Conservation (phyloP, 108 stramenopile genomes). For the Nitzschia sp. region DNA sequence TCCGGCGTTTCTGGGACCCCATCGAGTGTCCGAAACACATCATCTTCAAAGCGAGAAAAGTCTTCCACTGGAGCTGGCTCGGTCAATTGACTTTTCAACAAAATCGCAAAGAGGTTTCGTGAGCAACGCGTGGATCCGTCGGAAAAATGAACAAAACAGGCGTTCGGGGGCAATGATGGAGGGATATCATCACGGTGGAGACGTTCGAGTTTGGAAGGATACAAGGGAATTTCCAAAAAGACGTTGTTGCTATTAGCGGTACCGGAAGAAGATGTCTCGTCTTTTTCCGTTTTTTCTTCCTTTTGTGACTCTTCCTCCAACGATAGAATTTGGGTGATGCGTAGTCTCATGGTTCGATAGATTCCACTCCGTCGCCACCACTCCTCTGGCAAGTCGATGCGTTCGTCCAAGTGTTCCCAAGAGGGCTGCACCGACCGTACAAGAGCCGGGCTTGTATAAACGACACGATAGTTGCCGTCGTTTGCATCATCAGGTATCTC, state of each 20-base stretch:
- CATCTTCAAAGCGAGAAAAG: conserved; percentile 49
- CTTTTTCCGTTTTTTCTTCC: neutral
- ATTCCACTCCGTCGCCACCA: conserved; percentile 15
- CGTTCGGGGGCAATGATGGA: conserved; percentile 65
- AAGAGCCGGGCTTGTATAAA: conserved; percentile 16
- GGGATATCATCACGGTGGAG: conserved; percentile 39
- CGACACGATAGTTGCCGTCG: neutral
- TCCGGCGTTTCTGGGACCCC: conserved; percentile 10
- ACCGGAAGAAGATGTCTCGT: neutral
- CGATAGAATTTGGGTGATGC: conserved; percentile 58
- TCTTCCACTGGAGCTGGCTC: conserved; percentile 27
- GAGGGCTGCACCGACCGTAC: conserved; percentile 46
- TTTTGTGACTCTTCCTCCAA: conserved; percentile 36
- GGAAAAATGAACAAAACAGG: conserved; percentile 66
- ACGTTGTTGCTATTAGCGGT: conserved; percentile 23
- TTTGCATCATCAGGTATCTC: neutral
- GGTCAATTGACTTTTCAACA: conserved; percentile 33
- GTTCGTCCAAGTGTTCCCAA: conserved; percentile 73
- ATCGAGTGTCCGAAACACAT: conserved; percentile 45
- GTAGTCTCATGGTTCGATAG: conserved; percentile 17
- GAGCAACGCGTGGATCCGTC: conserved; percentile 63
- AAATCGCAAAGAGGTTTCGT: conserved; percentile 42
- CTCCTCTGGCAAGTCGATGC: conserved; percentile 19
- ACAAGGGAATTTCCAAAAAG: conserved; percentile 76
- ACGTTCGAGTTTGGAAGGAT: conserved; percentile 84